phyloP scores from a whole-genome alignment of 345 rosid genomes.

The Sonneratia caseolaris region DNA sequence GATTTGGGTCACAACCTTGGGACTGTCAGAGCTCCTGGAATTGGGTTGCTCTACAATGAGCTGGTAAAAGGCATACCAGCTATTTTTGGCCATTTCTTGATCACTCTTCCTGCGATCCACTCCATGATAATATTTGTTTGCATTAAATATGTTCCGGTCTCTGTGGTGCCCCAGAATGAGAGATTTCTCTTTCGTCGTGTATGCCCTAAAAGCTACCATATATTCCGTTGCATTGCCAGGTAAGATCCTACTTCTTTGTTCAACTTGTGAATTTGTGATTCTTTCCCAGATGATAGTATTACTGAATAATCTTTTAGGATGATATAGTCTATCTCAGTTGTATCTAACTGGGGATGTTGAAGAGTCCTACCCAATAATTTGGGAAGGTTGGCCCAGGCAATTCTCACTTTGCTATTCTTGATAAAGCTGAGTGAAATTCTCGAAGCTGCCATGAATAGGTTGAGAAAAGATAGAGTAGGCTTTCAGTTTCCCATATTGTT shows the following conservation, averaged over 20 bases:
- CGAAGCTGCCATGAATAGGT: not conserved
- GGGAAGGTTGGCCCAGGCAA: not conserved
- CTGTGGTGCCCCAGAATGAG: slow-evolving; percentile 90
- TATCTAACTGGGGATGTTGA: no score
- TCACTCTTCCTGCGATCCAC: slow-evolving; percentile 95
- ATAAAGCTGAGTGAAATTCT: not conserved
- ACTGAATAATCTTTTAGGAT: not conserved
- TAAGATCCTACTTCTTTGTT: slow-evolving; percentile 12
- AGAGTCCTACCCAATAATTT: no score
- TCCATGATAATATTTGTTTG: slow-evolving; percentile 95
- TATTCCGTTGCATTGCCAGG: slow-evolving; percentile 98
- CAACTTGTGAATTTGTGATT: not conserved
- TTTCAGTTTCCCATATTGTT: not conserved
- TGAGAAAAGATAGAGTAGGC: not conserved
- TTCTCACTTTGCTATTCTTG: not conserved
- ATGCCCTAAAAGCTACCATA: slow-evolving; percentile 80
- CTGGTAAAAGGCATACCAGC: slow-evolving; percentile 91
- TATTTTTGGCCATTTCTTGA: slow-evolving; percentile 92
- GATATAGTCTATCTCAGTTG: not conserved
- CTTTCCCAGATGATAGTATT: not conserved
- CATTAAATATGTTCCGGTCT: slow-evolving; percentile 92
- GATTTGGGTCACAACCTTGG: slow-evolving; percentile 92
- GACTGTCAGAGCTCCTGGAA: slow-evolving; percentile 96
- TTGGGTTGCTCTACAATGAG: slow-evolving; percentile 91
- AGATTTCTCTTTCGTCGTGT: slow-evolving; percentile 95